phyloP scores from a whole-genome alignment of 2,329 filamentous ascomycete species.

The Parastagonospora avenae region DNA sequence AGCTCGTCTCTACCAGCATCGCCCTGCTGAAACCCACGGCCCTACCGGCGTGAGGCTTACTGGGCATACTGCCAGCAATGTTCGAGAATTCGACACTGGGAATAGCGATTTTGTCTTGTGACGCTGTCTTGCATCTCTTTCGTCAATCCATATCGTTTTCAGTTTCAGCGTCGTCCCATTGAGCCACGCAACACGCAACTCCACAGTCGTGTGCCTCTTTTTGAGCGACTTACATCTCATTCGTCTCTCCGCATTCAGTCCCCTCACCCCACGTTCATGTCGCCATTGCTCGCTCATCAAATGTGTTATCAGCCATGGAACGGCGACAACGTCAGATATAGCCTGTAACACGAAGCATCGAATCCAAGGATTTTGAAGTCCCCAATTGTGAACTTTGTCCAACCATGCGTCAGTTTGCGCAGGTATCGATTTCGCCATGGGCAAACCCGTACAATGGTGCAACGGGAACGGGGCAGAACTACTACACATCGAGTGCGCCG shows the following conservation, averaged over 20 bases:
- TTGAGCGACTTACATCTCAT: constrained; percentile 34
- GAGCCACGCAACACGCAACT: constrained; percentile 36
- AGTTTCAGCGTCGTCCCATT: constrained; percentile 28
- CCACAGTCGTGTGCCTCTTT: constrained; percentile 31
- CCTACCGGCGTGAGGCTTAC: constrained; percentile 39
- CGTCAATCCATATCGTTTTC: constrained; percentile 27
- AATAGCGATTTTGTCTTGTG: constrained; percentile 36
- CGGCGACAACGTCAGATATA: constrained; percentile 33
- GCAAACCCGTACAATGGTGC: constrained; percentile 32
- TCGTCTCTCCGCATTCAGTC: constrained; percentile 42
- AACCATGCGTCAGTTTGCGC: constrained; percentile 39
- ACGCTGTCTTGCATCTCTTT: constrained; percentile 37
- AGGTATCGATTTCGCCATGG: constrained; percentile 44
- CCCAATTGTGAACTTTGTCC: constrained; percentile 21
- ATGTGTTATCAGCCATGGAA: constrained; percentile 41
- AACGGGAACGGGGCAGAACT: constrained; percentile 18
- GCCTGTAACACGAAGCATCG: constrained; percentile 38
- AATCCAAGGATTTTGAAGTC: constrained; percentile 24
- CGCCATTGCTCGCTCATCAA: constrained; percentile 35
- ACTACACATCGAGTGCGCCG: constrained; percentile 18
- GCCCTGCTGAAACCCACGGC: constrained; percentile 33
- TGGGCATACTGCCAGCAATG: constrained; percentile 12
- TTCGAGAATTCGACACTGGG: constrained; percentile 31
- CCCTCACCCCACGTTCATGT: constrained; percentile 44
- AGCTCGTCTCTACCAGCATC: constrained; percentile 25